A percentile compares a stretch with the other conserved stretches of the same genome.
phyloP scores from a whole-genome alignment of 164 flowering plant genomes.

The Paratinospora sagittata region DNA sequence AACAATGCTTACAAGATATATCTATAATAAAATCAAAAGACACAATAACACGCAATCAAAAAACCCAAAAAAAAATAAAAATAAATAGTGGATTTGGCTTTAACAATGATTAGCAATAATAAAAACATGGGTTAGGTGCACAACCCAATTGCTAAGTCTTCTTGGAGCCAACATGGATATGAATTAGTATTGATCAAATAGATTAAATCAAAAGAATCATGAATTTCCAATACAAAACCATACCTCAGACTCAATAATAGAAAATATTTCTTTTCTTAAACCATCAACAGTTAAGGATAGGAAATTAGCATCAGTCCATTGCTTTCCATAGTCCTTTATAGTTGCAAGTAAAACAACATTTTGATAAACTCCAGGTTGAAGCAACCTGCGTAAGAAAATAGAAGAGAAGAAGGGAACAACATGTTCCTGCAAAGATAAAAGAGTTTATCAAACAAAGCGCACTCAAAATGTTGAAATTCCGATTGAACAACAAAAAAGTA shows the following conservation, averaged over 20 bases:
- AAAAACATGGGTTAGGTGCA: background rate
- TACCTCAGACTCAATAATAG: constrained; percentile 77
- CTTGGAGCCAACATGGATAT: background rate
- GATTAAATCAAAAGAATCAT: background rate
- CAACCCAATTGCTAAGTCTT: too few relatives aligned
- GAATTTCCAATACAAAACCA: constrained; percentile 1
- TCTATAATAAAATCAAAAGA: background rate
- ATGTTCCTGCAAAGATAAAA: constrained; percentile 51
- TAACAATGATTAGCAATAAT: background rate
- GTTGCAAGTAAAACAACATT: constrained; percentile 49
- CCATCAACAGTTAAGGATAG: constrained; percentile 56
- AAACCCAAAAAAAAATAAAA: background rate
- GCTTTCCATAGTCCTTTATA: constrained; percentile 56
- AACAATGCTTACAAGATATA: background rate
- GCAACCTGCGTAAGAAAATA: constrained; percentile 69
- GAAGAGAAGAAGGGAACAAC: constrained; percentile 60
- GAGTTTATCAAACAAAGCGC: background rate
- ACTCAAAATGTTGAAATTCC: background rate
- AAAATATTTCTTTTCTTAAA: constrained; percentile 63
- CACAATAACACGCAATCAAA: background rate
- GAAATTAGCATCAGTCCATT: constrained; percentile 59
- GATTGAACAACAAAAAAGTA: background rate
- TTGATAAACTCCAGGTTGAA: constrained; percentile 71
- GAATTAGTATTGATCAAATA: background rate
- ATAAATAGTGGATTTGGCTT: background rate